These are phyloP conservation scores for Phytophthora macrochlamydospora DNA, from an alignment of 352 stramenopile species.

Conservation along the genomic window DNA sequence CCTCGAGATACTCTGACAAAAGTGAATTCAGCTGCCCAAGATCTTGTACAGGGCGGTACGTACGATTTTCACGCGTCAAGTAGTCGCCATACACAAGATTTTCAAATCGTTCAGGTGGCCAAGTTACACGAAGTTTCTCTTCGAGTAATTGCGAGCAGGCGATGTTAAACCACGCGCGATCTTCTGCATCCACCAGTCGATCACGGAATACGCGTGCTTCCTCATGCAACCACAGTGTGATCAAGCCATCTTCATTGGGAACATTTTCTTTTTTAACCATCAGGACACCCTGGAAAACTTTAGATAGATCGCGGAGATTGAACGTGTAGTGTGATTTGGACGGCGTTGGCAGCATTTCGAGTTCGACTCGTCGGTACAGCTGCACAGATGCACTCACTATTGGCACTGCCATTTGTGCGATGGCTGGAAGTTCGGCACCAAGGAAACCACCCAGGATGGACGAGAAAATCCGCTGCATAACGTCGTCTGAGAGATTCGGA, in stretches of 20 bases:
- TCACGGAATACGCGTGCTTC: slow-evolving; percentile 92
- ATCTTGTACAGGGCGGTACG: slow-evolving; percentile 76
- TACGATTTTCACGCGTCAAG: slow-evolving; percentile 77
- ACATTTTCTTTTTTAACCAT: slow-evolving; percentile 91
- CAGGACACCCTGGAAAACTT: slow-evolving; percentile 93
- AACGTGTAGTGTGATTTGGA: slow-evolving; percentile 95
- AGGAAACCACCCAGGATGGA: slow-evolving; percentile 92
- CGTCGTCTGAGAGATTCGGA: slow-evolving; percentile 77
- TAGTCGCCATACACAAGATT: slow-evolving; percentile 93
- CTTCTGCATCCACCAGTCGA: slow-evolving; percentile 86
- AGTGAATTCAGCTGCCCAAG: slow-evolving; percentile 72
- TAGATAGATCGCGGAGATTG: slow-evolving; percentile 93
- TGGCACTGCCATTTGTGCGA: slow-evolving; percentile 72
- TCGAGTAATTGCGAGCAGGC: slow-evolving; percentile 76
- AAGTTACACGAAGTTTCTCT: slow-evolving; percentile 68
- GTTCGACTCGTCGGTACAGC: slow-evolving; percentile 88
- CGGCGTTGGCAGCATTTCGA: slow-evolving; percentile 91
- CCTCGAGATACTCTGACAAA: slow-evolving; percentile 92
- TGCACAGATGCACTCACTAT: slow-evolving; percentile 90
- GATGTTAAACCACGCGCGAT: slow-evolving; percentile 89
- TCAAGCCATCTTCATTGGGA: slow-evolving; percentile 65
- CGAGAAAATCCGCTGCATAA: slow-evolving; percentile 91
- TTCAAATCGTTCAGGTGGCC: slow-evolving; percentile 69
- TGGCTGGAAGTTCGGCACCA: slow-evolving; percentile 57
- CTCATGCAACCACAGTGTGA: slow-evolving; percentile 93